phyloP scores from a whole-genome alignment of 495 filamentous ascomycete genomes.

The Annulohypoxylon maeteangense region DNA sequence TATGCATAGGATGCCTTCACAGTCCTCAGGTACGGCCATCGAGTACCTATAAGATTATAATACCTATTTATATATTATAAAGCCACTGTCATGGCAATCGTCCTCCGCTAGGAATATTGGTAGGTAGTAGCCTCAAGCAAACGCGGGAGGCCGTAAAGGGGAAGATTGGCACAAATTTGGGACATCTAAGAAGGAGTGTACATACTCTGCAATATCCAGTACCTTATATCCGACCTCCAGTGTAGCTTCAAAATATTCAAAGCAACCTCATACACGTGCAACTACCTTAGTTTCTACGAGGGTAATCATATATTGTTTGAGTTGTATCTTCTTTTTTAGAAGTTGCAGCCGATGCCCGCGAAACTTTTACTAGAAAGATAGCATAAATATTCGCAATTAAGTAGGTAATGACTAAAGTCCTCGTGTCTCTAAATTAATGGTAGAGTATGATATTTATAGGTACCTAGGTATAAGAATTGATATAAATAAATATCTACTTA shows the following conservation, averaged over 20 bases:
- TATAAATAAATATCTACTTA: too few relatives aligned
- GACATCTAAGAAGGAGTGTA: neutral
- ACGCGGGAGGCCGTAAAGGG: neutral
- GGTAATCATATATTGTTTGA: neutral
- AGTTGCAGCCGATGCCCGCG: too few relatives aligned
- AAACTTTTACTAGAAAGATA: too few relatives aligned
- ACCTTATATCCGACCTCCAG: neutral
- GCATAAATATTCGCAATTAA: too few relatives aligned
- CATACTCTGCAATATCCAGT: neutral
- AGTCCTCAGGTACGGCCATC: neutral
- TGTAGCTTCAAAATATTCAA: neutral
- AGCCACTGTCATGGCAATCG: neutral
- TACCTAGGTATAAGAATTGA: neutral
- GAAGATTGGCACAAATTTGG: neutral
- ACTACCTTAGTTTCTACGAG: neutral
- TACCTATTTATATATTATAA: neutral
- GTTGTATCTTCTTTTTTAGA: neutral
- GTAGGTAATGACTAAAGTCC: too few relatives aligned
- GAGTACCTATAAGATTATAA: neutral
- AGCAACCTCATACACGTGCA: neutral
- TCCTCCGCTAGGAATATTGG: neutral
- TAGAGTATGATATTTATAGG: neutral
- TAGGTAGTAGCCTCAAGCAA: neutral
- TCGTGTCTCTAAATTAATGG: too few relatives aligned
- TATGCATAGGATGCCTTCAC: neutral